Evolutionary conservation across 1,284 basidiomycete genomes (phyloP), one percentile per base, ranked within the genome.

Genomic region (Omphalotus olearius): DNA sequence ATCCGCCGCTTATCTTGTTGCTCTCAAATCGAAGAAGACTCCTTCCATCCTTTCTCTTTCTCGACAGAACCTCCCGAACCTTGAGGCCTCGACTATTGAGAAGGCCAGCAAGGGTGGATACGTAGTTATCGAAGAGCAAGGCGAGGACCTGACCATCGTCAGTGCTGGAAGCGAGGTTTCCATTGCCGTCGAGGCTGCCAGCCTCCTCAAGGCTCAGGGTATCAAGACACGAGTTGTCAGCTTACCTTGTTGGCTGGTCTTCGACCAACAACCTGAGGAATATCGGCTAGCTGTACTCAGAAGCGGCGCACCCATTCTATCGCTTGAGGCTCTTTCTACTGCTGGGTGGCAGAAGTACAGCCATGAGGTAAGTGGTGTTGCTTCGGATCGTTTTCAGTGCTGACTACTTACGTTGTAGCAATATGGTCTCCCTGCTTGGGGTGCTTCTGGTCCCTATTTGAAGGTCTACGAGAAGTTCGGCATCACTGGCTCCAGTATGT

Each of bases 51-150:
- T 95, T 56, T 86, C 85, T n/a, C 83, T 94, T 55, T 91, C 92
- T 43, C 86, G 93, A 52, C 92, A 95, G 72, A 93, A 94, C 78
- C 79, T 98, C 49, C 93, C 93, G 53, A 94, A 97, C 68, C 85
- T 98, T 58, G 91, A 91, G 67, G 83, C 82, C 59, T 93, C 91
- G 41, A 80, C 88, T 51, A 87, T 97, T 63, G 92, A 95, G 74
- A 82, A 83, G 57, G 92, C 92, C 50, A 63, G 70, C 57, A 88
- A 85, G 66, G 94, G 94, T 66, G 94, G 91, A 57, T 98, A 98
- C 70, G 91, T 96, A 54, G 69, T 97, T 47, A 78, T 88, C 64
- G 93, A 97, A 58, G 85, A 83, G 54, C 70, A 79, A 54, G 70
- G 78, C 55, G 84, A 89, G 63, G 88, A 90, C 69, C 71, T 97